These are phyloP conservation scores for Trichoderma sp. DNA, from an alignment of 2,329 filamentous ascomycete genomes.

Conservation along the genomic window DNA sequence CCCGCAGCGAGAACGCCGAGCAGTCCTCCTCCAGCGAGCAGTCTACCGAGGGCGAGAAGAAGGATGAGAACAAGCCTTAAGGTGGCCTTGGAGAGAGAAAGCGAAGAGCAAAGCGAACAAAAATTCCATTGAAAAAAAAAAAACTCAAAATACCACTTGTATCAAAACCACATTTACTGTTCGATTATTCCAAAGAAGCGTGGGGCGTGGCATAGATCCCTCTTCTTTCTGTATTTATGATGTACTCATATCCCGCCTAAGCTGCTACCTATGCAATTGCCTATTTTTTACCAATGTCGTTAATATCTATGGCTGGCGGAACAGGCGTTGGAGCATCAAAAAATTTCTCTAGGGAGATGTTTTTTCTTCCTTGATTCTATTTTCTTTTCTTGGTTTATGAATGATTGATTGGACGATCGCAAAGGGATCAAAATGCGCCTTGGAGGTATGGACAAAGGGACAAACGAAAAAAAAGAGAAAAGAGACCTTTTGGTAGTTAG, in stretches of 20 bases:
- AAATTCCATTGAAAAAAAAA: constrained; percentile 2
- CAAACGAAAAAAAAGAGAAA: constrained; percentile 26
- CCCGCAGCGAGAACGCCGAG: constrained; percentile 62
- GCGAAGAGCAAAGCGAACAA: constrained; percentile 19
- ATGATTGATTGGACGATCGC: constrained; percentile 44
- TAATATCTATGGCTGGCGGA: constrained; percentile 46
- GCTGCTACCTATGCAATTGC: constrained; percentile 33
- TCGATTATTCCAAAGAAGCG: constrained; percentile 33
- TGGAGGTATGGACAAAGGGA: constrained; percentile 42
- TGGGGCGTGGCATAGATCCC: constrained; percentile 36
- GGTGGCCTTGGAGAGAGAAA: constrained; percentile 21
- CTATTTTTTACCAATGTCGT: constrained; percentile 44
- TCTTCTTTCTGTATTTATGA: constrained; percentile 41
- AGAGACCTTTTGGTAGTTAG: constrained; percentile 40
- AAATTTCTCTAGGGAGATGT: constrained; percentile 36
- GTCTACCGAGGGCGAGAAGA: constrained; percentile 69
- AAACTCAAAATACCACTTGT: neutral
- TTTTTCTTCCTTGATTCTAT: neutral
- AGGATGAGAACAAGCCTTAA: constrained; percentile 69
- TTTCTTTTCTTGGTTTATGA: constrained; percentile 40
- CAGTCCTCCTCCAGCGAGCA: constrained; percentile 34
- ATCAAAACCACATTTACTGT: constrained; percentile 23
- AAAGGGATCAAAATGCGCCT: constrained; percentile 38
- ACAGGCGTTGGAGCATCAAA: constrained; percentile 54
- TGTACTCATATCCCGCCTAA: constrained; percentile 52